Conservation (phyloP, 805 yeast genomes). For the Saccharomycopsis sp. region DNA sequence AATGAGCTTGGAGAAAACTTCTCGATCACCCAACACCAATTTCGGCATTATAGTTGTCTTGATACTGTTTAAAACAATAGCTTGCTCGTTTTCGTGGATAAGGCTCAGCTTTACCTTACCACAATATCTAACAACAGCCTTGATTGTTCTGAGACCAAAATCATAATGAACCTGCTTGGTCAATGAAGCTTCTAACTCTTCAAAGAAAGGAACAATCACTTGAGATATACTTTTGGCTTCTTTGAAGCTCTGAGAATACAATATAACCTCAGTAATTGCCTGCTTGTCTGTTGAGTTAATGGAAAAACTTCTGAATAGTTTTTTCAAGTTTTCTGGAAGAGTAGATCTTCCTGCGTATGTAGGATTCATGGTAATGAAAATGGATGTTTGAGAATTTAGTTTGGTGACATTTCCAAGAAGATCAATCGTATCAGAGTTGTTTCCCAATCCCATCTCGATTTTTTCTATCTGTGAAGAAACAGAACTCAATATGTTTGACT, state of each 20-base stretch:
- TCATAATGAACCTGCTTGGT: slow-evolving; percentile 73
- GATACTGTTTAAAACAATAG: slow-evolving; percentile 42
- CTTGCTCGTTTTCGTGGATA: slow-evolving; percentile 12
- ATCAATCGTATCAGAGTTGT: slow-evolving; percentile 26
- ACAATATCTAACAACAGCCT: slow-evolving; percentile 55
- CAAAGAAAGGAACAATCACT: slow-evolving; percentile 50
- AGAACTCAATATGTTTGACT: slow-evolving; percentile 67
- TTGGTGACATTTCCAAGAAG: slow-evolving; percentile 36
- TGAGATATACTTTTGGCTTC: slow-evolving; percentile 39
- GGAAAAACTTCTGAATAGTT: slow-evolving; percentile 67
- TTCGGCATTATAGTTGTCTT: slow-evolving; percentile 64
- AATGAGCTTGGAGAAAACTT: slow-evolving; percentile 29
- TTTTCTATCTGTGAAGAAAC: slow-evolving; percentile 72
- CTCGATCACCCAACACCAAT: slow-evolving; percentile 47
- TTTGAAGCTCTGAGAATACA: slow-evolving; percentile 65
- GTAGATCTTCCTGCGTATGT: slow-evolving; percentile 75
- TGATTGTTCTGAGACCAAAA: slow-evolving; percentile 81
- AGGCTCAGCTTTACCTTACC: slow-evolving; percentile 37
- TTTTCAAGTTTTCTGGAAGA: slow-evolving; percentile 81
- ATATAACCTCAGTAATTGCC: slow-evolving; percentile 62
- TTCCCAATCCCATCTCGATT: slow-evolving; percentile 51
- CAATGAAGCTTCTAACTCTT: slow-evolving; percentile 32
- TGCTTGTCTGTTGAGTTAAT: slow-evolving; percentile 67
- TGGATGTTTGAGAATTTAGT: slow-evolving; percentile 49
- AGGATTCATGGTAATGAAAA: slow-evolving; percentile 90